These are phyloP conservation scores for Daldinia vernicosa DNA, from an alignment of 495 filamentous ascomycete genomes.

Conservation along the genomic window DNA sequence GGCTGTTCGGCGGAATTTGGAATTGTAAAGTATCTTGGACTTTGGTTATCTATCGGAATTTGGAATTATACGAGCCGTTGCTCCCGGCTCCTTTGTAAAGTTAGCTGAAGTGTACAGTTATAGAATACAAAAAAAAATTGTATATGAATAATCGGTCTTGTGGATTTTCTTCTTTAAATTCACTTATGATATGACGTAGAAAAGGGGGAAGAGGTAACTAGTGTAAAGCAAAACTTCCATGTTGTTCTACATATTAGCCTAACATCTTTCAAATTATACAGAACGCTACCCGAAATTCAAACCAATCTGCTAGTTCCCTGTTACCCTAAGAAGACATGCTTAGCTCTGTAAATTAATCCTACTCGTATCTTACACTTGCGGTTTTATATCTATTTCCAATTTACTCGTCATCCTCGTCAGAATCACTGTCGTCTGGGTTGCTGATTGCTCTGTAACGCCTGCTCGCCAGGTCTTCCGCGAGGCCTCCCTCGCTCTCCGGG, in stretches of 20 bases:
- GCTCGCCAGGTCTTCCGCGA: conserved; percentile 80
- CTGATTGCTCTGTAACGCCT: conserved; percentile 56
- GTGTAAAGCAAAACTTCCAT: conserved; percentile 1
- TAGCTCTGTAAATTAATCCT: conserved; percentile 11
- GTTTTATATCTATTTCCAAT: background rate
- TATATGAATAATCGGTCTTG: too few species aligned
- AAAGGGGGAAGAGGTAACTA: background rate
- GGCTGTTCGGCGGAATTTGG: too few species aligned
- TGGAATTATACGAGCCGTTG: too few species aligned
- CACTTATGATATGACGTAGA: background rate
- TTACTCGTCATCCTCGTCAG: conserved; percentile 48
- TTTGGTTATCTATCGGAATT: too few species aligned
- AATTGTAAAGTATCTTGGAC: too few species aligned
- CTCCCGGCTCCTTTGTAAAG: background rate
- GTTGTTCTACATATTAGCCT: conserved; percentile 23
- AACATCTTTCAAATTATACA: conserved; percentile 7
- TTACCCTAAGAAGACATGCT: background rate
- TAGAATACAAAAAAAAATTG: too few species aligned
- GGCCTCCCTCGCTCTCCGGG: conserved; percentile 80
- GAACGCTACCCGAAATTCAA: conserved; percentile 5
- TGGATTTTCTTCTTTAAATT: too few species aligned
- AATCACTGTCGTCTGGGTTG: conserved; percentile 54
- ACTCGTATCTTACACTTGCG: background rate
- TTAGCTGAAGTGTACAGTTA: too few species aligned
- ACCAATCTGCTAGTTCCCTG: conserved; percentile 15